These are phyloP conservation scores for Castanea crenata DNA, from an alignment of 306 rosid genomes.

Conservation along the genomic window DNA sequence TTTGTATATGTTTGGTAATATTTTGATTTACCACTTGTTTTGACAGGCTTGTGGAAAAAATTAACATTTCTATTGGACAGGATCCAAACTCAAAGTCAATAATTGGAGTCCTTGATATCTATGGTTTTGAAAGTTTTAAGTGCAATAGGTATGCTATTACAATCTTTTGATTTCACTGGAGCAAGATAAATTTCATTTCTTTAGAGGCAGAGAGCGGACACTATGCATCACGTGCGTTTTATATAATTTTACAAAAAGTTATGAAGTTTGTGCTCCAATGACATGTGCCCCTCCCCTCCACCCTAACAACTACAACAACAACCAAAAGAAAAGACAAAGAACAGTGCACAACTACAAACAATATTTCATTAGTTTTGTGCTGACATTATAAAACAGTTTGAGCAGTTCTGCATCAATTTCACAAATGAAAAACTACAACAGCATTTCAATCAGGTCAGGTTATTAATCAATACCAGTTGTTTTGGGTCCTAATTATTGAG, in stretches of 20 bases:
- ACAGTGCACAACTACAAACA: neutral
- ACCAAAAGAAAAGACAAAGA: neutral
- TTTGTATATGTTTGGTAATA: conserved; percentile 9
- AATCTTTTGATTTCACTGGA: too few species aligned
- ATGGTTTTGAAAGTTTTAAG: conserved; percentile 97
- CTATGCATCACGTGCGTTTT: too few species aligned
- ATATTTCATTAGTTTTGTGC: neutral
- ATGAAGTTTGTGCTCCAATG: too few species aligned
- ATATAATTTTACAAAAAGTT: too few species aligned
- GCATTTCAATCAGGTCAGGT: conserved; percentile 94
- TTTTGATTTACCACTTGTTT: conserved; percentile 17
- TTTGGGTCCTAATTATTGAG: conserved; percentile 14
- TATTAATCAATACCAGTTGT: too few species aligned
- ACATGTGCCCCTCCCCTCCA: too few species aligned
- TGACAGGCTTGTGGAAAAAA: conserved; percentile 93
- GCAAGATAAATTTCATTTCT: too few species aligned
- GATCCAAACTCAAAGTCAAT: conserved; percentile 88
- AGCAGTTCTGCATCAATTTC: conserved; percentile 98
- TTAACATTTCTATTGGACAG: conserved; percentile 90
- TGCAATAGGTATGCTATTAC: conserved; percentile 71
- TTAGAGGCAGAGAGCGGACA: too few species aligned
- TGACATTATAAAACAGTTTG: conserved; percentile 50
- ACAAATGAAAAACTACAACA: conserved; percentile 98
- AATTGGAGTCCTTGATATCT: conserved; percentile 98
- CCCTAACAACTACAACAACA: too few species aligned